Percentiles rank a stretch among this genome's conserved stretches.
Evolutionary conservation across 2,329 filamentous ascomycete genomes (phyloP).

Genomic region (Hymenoscyphus scutula): DNA sequence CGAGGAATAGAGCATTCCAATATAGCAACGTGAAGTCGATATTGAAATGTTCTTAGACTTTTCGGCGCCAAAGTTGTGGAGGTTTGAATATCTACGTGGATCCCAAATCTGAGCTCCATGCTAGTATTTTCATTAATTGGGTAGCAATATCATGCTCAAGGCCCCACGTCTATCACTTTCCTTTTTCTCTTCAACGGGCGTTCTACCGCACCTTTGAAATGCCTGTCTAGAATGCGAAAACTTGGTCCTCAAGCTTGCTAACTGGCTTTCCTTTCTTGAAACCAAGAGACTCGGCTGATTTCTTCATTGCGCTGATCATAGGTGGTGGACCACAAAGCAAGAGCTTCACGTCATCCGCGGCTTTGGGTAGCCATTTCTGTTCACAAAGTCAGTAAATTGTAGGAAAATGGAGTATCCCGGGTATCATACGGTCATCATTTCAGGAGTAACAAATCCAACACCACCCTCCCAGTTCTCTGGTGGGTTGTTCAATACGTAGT

Average conservation of each 20-base stretch:
- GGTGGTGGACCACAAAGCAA: constrained; percentile 93
- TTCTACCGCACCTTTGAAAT: not conserved
- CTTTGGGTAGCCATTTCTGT: constrained; percentile 75
- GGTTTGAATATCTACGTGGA: not conserved
- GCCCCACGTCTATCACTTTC: not conserved
- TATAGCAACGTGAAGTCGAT: too few relatives aligned
- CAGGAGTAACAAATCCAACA: constrained; percentile 89
- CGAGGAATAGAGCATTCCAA: too few relatives aligned
- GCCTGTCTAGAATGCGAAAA: constrained; percentile 79
- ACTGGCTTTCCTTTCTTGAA: constrained; percentile 91
- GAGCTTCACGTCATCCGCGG: constrained; percentile 86
- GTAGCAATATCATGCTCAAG: not conserved
- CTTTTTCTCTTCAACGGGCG: not conserved
- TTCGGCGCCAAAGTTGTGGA: too few relatives aligned
- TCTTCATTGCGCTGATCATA: constrained; percentile 97
- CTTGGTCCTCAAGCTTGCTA: constrained; percentile 96
- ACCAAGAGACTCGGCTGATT: constrained; percentile 82
- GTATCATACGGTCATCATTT: constrained; percentile 80
- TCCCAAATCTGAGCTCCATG: not conserved
- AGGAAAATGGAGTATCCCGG: constrained; percentile 8
- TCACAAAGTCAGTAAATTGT: constrained; percentile 27
- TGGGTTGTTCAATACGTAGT: constrained; percentile 97
- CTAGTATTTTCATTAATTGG: not conserved
- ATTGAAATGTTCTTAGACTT: too few relatives aligned
- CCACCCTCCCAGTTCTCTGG: constrained; percentile 89